A percentile compares a stretch with the other conserved stretches of the same genome.
Conservation (phyloP, 23 red algal species). For the Pyropia haitanensis region DNA sequence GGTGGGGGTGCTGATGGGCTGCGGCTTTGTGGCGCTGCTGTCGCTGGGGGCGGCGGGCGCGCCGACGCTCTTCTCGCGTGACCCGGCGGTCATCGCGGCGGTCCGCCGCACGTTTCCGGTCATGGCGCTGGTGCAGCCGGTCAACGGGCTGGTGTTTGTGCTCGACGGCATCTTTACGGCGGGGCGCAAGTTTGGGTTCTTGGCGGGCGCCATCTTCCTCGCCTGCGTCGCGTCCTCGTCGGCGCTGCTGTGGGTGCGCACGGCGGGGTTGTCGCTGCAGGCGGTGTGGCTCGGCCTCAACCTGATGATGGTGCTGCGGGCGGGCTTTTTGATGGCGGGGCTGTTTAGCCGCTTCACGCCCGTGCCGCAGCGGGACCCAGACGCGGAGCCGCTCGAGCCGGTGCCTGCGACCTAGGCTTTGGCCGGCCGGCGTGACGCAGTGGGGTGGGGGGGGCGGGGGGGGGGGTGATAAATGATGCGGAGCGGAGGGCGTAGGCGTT, state of each 20-base stretch:
- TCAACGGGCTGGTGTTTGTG: constrained; percentile 82
- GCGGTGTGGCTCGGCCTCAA: constrained; percentile 73
- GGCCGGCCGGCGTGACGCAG: no score
- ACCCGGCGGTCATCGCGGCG: constrained; percentile 48
- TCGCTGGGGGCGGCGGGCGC: constrained; percentile 24
- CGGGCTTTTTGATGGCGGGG: not conserved
- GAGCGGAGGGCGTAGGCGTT: no score
- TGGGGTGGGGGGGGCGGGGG: no score
- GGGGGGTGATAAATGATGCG: no score
- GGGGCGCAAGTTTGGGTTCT: constrained; percentile 55
- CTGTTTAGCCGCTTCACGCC: no score
- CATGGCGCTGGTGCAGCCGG: constrained; percentile 73
- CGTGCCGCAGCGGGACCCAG: no score
- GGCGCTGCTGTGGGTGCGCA: constrained; percentile 47
- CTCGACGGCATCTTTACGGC: constrained; percentile 88
- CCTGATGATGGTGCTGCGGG: constrained; percentile 75
- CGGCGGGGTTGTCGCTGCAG: constrained; percentile 25
- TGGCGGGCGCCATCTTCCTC: constrained; percentile 64
- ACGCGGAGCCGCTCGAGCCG: no score
- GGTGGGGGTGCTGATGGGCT: constrained; percentile 61
- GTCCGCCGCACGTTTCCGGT: constrained; percentile 51
- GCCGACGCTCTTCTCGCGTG: constrained; percentile 63
- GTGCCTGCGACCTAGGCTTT: no score
- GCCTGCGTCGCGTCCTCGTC: constrained; percentile 31
- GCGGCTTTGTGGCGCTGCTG: constrained; percentile 36